Evolutionary conservation across 2,329 filamentous ascomycete species (phyloP), one percentile per base, ranked within the genome.

Genomic region (Microcyclospora pomicola): DNA sequence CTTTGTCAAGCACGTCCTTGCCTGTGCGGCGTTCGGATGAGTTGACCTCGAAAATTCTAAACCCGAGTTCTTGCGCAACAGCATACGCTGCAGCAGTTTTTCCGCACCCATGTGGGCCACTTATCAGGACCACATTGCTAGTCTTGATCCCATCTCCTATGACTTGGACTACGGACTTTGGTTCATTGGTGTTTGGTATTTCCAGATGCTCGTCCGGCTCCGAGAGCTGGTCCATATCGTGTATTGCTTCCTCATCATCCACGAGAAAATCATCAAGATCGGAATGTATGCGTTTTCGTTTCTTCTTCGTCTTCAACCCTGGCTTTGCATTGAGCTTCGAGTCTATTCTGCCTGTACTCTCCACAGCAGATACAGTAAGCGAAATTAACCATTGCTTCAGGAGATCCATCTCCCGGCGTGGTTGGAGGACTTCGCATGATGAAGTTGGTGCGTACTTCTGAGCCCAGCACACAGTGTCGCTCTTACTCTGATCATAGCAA

Each of bases 11-110:
- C 34, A 98, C 77, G 51, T 98, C 91, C 56, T 80, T 91, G 27
- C 87, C 88, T 53, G 76, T 93, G 44, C 91, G 72, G 36, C 87
- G 77, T 48, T 75, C 84, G 42, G 84, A 76, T 0, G 88, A 66
- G 52, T 93, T 92, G 54, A 98, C 86, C 59, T 98, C 91, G 48
- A 98, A 98, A 1, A 98, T 73, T 52, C 94, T 87, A 53, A 92
- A 96, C 1, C 75, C 85, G 12, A 96, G 69, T 60, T 98, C 88
- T 52, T 83, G 88, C 4, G 91, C 88, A 31, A 87, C 81, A 3
- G 91, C 91, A 58, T 92, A 87, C 0, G 95, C 81, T 1, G 86
- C 77, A 5, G 92, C 87, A 10, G 87, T 93, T 63, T 98, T 98
- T 2, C 91, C 92, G 55, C 81, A 88, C 0, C 91, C 91, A 48